Evolutionary conservation across 306 rosid genomes (phyloP), one percentile per base, ranked within the genome.

Genomic region (Quercus alba): DNA sequence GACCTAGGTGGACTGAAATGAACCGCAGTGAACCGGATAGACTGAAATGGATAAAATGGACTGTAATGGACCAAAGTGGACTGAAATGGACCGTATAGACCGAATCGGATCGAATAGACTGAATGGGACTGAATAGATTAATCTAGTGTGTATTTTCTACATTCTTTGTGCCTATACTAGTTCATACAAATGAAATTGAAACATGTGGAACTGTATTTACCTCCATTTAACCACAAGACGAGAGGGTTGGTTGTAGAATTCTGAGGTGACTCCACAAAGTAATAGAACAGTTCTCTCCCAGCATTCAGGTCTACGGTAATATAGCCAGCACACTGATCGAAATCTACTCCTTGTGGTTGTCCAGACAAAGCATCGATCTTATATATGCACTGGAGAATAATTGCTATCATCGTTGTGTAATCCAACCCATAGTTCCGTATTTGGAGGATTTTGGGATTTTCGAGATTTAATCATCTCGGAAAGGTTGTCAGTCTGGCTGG

Each of bases 201-300:
- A 49, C 1, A 12, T 12, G 2, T 55, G 72, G 13, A 7, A 61
- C 31, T 51, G 49, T 18, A 2, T 4, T 55, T 59, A 88, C 96
- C 96, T 86, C 93, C 96, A 80, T 89, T 91, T 35, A 89, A 73
- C 96, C 96, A 91, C 64, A 91, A 73, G 1, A 89, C 82, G 30
- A 87, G 67, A 49, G 96, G 93, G 4, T 81, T 86, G 9, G 87
- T 52, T 4, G 83, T 62, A 81, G 90, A 64, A 49, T 70, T 12
- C 11, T 78, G 44, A 2, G 93, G 78, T 5, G 95, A 85, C 85
- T 89, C 90, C 14, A 79, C 95, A 70, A 91, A 84, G 63, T 89
- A 91, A 70, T 86, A 89, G 85, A 89, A 91, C 76, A 87, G 84
- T n/a, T 79, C 85, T 71, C 84, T 86, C 44, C 88, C 90, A 66